Conservation (phyloP, 768 basidiomycete genomes). For the Infundibulicybe gibba region DNA sequence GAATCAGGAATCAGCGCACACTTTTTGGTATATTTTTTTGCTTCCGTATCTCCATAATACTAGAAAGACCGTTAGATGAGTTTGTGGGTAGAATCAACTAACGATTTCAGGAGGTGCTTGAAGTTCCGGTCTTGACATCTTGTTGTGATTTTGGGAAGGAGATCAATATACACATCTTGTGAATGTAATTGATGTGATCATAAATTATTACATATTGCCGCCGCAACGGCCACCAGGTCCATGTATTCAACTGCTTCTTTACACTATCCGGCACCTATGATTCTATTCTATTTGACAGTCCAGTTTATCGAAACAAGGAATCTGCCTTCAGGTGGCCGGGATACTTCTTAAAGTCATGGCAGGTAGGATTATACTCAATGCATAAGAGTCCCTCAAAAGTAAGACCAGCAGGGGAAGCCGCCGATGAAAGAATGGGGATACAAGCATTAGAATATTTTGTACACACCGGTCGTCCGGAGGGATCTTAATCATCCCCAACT, state of each 20-base stretch:
- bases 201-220: too few relatives aligned
- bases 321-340: too few relatives aligned
- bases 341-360: too few relatives aligned
- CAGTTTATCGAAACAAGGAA: too few relatives aligned
- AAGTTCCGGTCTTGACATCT: conserved; percentile 86
- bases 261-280: too few relatives aligned
- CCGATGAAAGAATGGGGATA: background rate
- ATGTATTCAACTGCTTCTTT: too few relatives aligned
- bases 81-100: conserved; percentile 20
- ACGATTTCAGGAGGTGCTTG: conserved; percentile 92
- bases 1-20: conserved; percentile 27
- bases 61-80: conserved; percentile 23
- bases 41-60: conserved; percentile 97
- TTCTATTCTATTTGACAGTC: too few relatives aligned
- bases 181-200: background rate
- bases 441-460: background rate
- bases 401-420: too few relatives aligned
- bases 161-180: background rate
- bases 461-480: too few relatives aligned
- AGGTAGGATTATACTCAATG: too few relatives aligned
- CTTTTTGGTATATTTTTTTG: conserved; percentile 97
- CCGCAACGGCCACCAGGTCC: too few relatives aligned
- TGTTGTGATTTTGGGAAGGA: too few relatives aligned
- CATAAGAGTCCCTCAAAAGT: background rate
- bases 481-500: conserved; percentile 76